A percentile compares a stretch with the other conserved stretches of the same genome.
Evolutionary conservation across 805 yeast genomes (phyloP).

Genomic region (Candida sphagnicola): DNA sequence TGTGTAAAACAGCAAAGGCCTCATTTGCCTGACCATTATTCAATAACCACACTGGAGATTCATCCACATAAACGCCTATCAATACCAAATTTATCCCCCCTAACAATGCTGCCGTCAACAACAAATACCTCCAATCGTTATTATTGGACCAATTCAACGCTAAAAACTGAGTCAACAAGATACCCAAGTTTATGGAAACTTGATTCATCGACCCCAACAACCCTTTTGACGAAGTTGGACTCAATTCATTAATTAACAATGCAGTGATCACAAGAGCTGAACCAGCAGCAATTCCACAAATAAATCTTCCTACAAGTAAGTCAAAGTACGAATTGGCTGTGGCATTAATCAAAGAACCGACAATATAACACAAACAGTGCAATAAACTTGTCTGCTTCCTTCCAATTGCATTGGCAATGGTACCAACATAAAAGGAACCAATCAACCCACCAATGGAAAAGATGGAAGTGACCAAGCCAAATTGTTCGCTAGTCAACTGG

Average conservation of each 20-base stretch:
- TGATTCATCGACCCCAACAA: slow-evolving; percentile 87
- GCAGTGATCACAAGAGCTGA: slow-evolving; percentile 83
- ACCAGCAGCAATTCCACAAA: slow-evolving; percentile 87
- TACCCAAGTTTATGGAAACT: slow-evolving; percentile 81
- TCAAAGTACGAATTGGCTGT: slow-evolving; percentile 37
- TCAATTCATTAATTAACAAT: slow-evolving; percentile 71
- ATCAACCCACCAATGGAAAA: slow-evolving; percentile 82
- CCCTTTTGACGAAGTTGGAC: slow-evolving; percentile 70
- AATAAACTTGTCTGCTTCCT: slow-evolving; percentile 50
- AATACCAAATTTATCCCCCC: slow-evolving; percentile 47
- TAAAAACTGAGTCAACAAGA: slow-evolving; percentile 69
- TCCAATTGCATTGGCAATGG: slow-evolving; percentile 62
- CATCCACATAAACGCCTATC: slow-evolving; percentile 45
- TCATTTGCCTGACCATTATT: slow-evolving; percentile 41
- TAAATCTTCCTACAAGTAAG: slow-evolving; percentile 64
- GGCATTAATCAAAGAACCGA: slow-evolving; percentile 65
- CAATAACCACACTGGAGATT: slow-evolving; percentile 83
- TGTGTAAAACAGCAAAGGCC: slow-evolving; percentile 36
- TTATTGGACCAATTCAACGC: slow-evolving; percentile 68
- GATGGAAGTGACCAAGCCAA: slow-evolving; percentile 73
- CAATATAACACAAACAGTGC: slow-evolving; percentile 47
- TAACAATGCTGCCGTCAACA: slow-evolving; percentile 57
- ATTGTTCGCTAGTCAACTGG: slow-evolving; percentile 48
- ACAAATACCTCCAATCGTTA: slow-evolving; percentile 67
- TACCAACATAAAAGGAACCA: slow-evolving; percentile 69